Conservation (phyloP, 1,284 basidiomycete genomes). For the Phlebopus sp. region DNA sequence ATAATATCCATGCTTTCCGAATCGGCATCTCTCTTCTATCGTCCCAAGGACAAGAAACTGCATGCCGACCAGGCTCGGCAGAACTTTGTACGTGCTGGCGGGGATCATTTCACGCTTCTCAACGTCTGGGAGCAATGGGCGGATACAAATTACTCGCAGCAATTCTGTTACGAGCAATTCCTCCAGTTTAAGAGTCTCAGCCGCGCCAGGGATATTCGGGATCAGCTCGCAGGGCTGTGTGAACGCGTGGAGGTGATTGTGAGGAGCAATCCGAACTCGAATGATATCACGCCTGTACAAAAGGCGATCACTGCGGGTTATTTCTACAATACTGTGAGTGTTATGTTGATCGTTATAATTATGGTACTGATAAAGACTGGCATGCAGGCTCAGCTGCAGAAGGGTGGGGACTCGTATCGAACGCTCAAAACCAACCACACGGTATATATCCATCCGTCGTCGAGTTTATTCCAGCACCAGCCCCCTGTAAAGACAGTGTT, state of each 20-base stretch:
- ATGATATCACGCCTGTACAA: conserved; percentile 90
- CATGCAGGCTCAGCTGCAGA: conserved; percentile 77
- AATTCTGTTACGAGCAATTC: conserved; percentile 96
- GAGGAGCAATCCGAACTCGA: conserved; percentile 82
- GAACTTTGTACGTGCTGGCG: conserved; percentile 93
- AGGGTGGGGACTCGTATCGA: conserved; percentile 89
- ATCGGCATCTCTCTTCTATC: conserved; percentile 91
- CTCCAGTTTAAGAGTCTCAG: conserved; percentile 95
- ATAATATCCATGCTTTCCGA: conserved; percentile 98
- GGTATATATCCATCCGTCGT: conserved; percentile 95
- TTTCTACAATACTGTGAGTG: conserved; percentile 88
- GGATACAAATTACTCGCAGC: conserved; percentile 92
- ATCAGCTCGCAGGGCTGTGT: conserved; percentile 93
- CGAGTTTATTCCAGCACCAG: conserved; percentile 91
- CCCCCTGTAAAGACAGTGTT: conserved; percentile 89
- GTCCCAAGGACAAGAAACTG: conserved; percentile 96
- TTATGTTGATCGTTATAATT: conserved; percentile 12
- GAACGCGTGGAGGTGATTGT: conserved; percentile 96
- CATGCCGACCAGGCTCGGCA: conserved; percentile 96
- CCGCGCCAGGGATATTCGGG: conserved; percentile 92
- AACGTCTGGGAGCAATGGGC: conserved; percentile 99
- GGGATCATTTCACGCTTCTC: conserved; percentile 95
- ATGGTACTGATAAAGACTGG: conserved; percentile 6
- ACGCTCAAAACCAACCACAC: conserved; percentile 95
- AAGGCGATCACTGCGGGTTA: conserved; percentile 94